Conservation (phyloP, 2,329 filamentous ascomycete species). For the Trichoderma sp. region DNA sequence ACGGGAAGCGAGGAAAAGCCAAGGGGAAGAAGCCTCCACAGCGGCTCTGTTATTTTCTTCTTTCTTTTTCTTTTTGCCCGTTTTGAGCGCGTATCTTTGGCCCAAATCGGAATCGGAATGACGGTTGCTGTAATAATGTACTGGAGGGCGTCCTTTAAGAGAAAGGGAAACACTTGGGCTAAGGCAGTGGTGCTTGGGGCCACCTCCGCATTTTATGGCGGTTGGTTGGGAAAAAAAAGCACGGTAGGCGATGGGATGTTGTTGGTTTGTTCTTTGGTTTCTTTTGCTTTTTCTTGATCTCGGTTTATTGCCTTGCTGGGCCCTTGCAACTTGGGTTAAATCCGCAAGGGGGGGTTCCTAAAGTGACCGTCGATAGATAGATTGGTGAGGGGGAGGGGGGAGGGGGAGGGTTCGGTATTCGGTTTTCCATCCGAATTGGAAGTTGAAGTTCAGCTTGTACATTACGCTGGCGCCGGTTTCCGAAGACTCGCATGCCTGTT, state of each 20-base stretch:
- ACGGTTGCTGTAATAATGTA: not conserved
- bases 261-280: not conserved
- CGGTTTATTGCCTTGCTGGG: no score
- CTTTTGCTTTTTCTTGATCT: no score
- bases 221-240: not conserved
- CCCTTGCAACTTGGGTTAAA: not conserved
- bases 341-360: not conserved
- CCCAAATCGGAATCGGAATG: constrained; percentile 18
- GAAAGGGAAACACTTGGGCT: not conserved
- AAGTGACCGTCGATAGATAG: not conserved
- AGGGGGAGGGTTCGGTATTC: not conserved
- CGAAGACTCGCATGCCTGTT: not conserved
- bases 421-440: constrained; percentile 3
- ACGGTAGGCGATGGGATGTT: not conserved
- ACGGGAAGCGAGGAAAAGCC: not conserved
- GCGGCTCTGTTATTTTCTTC: not conserved
- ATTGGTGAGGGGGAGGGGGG: not conserved
- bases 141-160: no score
- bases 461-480: not conserved
- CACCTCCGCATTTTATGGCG: constrained; percentile 20
- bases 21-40: not conserved
- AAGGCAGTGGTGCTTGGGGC: not conserved
- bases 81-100: constrained; percentile 26
- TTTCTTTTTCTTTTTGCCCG: no score
- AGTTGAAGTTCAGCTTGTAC: constrained; percentile 15